Conservation (phyloP, 2,329 filamentous ascomycete species). For the Trichoderma koningiopsis region DNA sequence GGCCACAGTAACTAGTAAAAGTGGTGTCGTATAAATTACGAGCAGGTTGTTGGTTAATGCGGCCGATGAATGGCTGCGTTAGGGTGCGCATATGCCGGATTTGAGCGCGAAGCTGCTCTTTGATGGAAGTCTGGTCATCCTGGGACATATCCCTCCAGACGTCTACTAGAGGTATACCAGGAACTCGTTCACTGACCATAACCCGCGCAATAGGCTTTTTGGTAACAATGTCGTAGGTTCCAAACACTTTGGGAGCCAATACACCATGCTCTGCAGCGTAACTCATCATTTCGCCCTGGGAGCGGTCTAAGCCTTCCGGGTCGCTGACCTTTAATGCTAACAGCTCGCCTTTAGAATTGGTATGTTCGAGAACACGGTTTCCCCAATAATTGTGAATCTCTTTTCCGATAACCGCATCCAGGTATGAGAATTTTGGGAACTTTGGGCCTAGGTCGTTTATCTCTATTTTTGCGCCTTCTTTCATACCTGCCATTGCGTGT, state of each 20-base stretch:
- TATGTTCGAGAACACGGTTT: conserved; percentile 15
- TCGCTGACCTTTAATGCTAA: background rate
- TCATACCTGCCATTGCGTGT: background rate
- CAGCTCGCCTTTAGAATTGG: conserved; percentile 15
- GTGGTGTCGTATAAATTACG: conserved; percentile 10
- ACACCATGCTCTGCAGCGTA: background rate
- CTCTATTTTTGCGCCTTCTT: background rate
- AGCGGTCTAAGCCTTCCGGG: background rate
- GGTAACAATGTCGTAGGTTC: conserved; percentile 5
- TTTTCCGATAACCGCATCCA: background rate
- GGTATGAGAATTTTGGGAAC: background rate
- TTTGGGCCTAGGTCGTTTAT: background rate
- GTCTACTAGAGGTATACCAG: conserved; percentile 8
- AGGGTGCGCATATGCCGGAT: conserved; percentile 9
- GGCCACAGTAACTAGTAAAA: background rate
- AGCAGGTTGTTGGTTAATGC: background rate
- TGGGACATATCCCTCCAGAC: conserved; percentile 8
- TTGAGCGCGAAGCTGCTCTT: conserved; percentile 21
- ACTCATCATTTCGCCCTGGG: background rate
- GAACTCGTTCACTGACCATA: conserved; percentile 19
- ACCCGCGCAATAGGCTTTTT: conserved; percentile 14
- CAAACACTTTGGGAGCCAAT: conserved; percentile 10
- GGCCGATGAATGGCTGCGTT: conserved; percentile 20
- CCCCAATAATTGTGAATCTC: conserved; percentile 13
- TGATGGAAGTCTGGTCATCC: conserved; percentile 13